Conservation (phyloP, 2,329 filamentous ascomycete species). For the Aureobasidium sp. region DNA sequence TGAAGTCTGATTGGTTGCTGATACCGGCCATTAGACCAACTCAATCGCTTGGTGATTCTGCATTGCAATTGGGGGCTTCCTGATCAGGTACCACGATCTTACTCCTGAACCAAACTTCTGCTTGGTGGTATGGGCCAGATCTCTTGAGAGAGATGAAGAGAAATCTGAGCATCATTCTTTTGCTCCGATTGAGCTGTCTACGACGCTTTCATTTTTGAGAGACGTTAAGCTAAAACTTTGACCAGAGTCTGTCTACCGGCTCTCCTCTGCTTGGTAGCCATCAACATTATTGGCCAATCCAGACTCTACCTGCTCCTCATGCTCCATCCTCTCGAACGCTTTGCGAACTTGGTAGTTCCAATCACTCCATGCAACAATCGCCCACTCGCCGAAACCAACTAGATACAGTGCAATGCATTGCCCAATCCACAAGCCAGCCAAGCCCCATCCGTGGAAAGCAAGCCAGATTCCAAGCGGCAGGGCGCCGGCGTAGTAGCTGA, state of each 20-base stretch:
- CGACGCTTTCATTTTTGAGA: not conserved
- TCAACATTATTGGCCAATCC: slow-evolving; percentile 20
- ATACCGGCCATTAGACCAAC: not conserved
- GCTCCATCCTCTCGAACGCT: slow-evolving; percentile 64
- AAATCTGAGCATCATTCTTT: not conserved
- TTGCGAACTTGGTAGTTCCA: slow-evolving; percentile 69
- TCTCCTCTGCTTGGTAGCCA: slow-evolving; percentile 17
- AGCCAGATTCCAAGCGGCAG: slow-evolving; percentile 76
- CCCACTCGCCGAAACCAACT: slow-evolving; percentile 72
- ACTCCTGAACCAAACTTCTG: not conserved
- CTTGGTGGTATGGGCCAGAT: not conserved
- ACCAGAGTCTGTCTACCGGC: not conserved
- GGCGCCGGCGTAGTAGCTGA: slow-evolving; percentile 78
- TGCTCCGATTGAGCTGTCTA: not conserved
- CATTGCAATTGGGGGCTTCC: not conserved
- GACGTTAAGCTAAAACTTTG: not conserved
- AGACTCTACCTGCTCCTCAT: slow-evolving; percentile 36
- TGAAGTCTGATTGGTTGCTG: not conserved
- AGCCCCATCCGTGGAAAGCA: slow-evolving; percentile 78
- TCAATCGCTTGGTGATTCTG: not conserved
- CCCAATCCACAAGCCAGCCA: slow-evolving; percentile 67
- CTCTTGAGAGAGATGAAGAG: not conserved
- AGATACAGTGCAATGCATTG: slow-evolving; percentile 62
- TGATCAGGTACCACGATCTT: not conserved
- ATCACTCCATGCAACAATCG: slow-evolving; percentile 67